Base-by-base conservation (phyloP, 805 yeast genomes). In the Candida ponderosae region DNA sequence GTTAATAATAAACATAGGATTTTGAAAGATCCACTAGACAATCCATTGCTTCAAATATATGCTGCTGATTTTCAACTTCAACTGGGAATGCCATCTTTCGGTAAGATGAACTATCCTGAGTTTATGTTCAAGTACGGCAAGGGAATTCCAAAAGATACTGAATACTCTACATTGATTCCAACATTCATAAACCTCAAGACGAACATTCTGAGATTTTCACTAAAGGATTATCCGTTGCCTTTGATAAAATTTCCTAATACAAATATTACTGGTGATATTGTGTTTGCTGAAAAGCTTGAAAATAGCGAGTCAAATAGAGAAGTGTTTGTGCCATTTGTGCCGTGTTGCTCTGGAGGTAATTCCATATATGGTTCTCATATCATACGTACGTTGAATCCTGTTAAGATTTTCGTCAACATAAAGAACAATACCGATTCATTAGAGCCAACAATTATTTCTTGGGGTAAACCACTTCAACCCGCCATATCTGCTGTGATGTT, bases 401-500 rank as follows among this genome's bases (percentile, higher is more conserved):
- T 80, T 17, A 80, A 80, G 44, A 61, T 73, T 29, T 69, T 66
- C 54, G 58, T 74, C 23, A 74, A 78, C 45, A 46, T 77, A 40
- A 56, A 62, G 13, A 67, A 76, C 18, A 44, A 57, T 7, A 66
- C 78, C 11, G 54, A 54, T 19, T 68, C 82, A 0, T 53, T 57
- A 2, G 51, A 63, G 16, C 69, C 80, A 3, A 70, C 81, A 15
- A 59, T 68, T 32, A 59, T 80, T 4, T 68, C 79, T 14, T 80
- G 85, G 85, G 73, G 83, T 34, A 74, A 77, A 40, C 66, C 84
- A 0, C 61, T 76, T 33, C 81, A 69, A 43, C 76, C 85, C 0
- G 81, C 79, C 4, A 59, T 77, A 27, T 70, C 69, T 50, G 69
- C 79, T 19, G 72, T 77, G 2, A 74, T 79, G 78, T 55, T 74